These are phyloP conservation scores for Alternaria longipes DNA, from an alignment of 2,329 filamentous ascomycete genomes.

Conservation along the genomic window DNA sequence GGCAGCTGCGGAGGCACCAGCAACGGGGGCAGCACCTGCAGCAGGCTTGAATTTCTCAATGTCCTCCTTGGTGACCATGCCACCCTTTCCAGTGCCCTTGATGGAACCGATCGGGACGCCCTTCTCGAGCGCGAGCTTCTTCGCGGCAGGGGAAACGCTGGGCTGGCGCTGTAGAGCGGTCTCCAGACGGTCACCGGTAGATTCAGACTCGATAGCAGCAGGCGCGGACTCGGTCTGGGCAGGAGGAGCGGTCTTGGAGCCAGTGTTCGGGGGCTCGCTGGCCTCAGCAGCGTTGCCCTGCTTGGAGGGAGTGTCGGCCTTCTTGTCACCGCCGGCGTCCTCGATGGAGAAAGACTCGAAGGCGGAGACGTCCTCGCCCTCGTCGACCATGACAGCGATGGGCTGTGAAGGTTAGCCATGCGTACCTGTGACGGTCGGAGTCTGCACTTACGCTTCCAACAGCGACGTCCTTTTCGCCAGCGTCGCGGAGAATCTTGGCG, in stretches of 20 bases:
- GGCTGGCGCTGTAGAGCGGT: slow-evolving; percentile 84
- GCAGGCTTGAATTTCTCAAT: slow-evolving; percentile 83
- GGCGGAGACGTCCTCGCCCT: slow-evolving; percentile 83
- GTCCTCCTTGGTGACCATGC: slow-evolving; percentile 90
- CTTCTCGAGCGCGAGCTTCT: slow-evolving; percentile 85
- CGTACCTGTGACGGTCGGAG: neutral
- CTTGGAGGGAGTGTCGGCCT: slow-evolving; percentile 70
- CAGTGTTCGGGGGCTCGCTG: slow-evolving; percentile 67
- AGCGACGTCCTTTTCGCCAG: slow-evolving; percentile 90
- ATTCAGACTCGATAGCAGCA: slow-evolving; percentile 73
- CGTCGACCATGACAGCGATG: slow-evolving; percentile 93
- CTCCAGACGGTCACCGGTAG: slow-evolving; percentile 80
- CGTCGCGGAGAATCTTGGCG: slow-evolving; percentile 91
- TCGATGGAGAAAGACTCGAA: slow-evolving; percentile 89
- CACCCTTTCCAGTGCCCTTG: slow-evolving; percentile 87
- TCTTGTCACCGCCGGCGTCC: slow-evolving; percentile 87
- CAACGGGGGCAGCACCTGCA: slow-evolving; percentile 56
- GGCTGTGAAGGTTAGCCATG: slow-evolving; percentile 67
- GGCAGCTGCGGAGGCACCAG: slow-evolving; percentile 65
- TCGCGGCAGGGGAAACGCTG: slow-evolving; percentile 75
- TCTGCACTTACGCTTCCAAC: slow-evolving; percentile 80
- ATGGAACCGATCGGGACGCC: slow-evolving; percentile 78
- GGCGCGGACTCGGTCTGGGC: slow-evolving; percentile 61
- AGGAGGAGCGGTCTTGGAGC: slow-evolving; percentile 67
- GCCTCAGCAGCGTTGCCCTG: slow-evolving; percentile 67